Evolutionary conservation across 2,329 filamentous ascomycete species (phyloP).

Genomic region (Arthroderma uncinatum): DNA sequence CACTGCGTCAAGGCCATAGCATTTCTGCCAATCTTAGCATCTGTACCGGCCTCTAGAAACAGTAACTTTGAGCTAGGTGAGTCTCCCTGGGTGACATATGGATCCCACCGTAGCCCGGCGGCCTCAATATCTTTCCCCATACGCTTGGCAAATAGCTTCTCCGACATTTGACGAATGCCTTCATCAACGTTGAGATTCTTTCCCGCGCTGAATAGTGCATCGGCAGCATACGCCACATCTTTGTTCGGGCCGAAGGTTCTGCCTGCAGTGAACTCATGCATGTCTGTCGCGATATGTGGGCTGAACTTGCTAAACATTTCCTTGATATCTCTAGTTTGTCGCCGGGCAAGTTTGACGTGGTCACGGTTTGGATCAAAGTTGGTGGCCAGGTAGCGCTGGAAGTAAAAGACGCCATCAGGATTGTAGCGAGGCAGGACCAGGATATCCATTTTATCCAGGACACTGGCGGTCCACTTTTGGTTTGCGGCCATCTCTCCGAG

Average conservation of each 20-base stretch:
- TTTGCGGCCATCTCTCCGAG: slow-evolving; percentile 3
- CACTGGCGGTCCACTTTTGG: background rate
- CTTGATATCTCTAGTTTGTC: slow-evolving; percentile 8
- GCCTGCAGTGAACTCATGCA: slow-evolving; percentile 7
- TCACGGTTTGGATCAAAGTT: slow-evolving; percentile 9
- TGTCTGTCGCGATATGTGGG: slow-evolving; percentile 6
- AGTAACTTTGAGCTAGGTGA: background rate
- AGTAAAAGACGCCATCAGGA: slow-evolving; percentile 8
- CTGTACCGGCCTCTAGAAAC: slow-evolving; percentile 4
- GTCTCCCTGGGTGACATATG: slow-evolving; percentile 1
- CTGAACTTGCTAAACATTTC: background rate
- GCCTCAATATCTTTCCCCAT: slow-evolving; percentile 7
- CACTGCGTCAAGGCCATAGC: slow-evolving; percentile 7
- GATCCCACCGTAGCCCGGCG: slow-evolving; percentile 6
- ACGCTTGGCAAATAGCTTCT: slow-evolving; percentile 6
- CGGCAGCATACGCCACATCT: background rate
- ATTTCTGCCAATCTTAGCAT: slow-evolving; percentile 10
- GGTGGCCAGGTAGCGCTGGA: slow-evolving; percentile 9
- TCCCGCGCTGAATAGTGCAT: slow-evolving; percentile 6
- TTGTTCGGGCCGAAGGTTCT: background rate
- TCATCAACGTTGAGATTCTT: slow-evolving; percentile 8
- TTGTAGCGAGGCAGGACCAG: slow-evolving; percentile 6
- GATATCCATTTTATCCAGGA: slow-evolving; percentile 7
- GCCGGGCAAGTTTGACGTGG: slow-evolving; percentile 6
- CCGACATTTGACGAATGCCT: slow-evolving; percentile 6